phyloP scores from a whole-genome alignment of 768 basidiomycete genomes.

The Chiua virens region DNA sequence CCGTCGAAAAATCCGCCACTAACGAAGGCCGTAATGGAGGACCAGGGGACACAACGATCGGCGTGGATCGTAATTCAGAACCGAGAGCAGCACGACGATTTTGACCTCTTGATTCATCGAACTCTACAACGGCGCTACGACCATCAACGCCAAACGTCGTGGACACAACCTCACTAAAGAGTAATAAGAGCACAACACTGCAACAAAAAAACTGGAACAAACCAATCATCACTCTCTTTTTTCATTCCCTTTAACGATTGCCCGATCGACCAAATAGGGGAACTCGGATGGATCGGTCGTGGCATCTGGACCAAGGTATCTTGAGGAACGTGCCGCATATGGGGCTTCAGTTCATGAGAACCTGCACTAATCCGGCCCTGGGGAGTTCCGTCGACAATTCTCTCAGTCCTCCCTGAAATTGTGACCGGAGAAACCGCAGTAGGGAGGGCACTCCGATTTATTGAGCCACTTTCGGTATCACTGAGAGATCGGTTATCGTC shows the following conservation, averaged over 20 bases:
- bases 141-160: neutral
- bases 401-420: neutral
- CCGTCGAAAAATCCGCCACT: neutral
- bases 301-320: neutral
- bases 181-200: neutral
- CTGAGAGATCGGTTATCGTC: neutral
- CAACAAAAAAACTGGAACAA: neutral
- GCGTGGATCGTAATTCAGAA: neutral
- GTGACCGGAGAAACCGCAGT: neutral
- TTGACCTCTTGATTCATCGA: neutral
- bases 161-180: constrained; percentile 2
- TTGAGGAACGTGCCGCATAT: neutral
- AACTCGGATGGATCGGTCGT: neutral
- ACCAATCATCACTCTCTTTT: constrained; percentile 6
- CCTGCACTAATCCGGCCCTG: neutral
- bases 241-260: neutral
- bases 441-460: neutral
- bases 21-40: neutral
- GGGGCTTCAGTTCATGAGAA: constrained; percentile 12
- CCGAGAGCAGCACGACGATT: neutral
- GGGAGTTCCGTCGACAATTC: neutral
- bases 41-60: constrained; percentile 2
- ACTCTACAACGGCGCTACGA: neutral
- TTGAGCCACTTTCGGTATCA: constrained; percentile 1
- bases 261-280: neutral